Base-by-base conservation (phyloP, 2,329 filamentous ascomycete genomes). In the Grosmannia penicillata region DNA sequence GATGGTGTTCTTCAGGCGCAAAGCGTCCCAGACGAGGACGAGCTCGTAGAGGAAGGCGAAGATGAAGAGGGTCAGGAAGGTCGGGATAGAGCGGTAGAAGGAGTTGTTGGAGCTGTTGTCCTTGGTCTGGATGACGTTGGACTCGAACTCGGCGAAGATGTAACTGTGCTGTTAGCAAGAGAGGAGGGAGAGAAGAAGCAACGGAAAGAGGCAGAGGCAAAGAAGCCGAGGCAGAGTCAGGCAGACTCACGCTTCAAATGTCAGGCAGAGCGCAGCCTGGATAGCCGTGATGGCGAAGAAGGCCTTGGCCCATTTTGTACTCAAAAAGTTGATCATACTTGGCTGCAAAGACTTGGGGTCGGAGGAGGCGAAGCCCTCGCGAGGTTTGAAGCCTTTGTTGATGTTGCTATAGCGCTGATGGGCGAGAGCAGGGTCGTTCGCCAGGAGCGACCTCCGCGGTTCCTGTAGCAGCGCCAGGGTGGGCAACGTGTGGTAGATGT, bases 1-100 rank as follows among this genome's bases (percentile, higher is more conserved):
- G 66, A 98, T 98, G 10, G 91, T 98, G 62, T 98, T 98, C 60
- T 95, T 95, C 54, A 89, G 68, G 45, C 86, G 78, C 42, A 98
- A 68, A 14, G 89, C 91, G 64, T 98, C 91, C 71, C 86, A 96
- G 11, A 91, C 82, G 38, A 98, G 68, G 22, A 93, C 64, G 24
- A 96, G 63, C 54, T 94, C 78, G 62, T 96, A 98, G 41, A 98
- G 59, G 62, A 93, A 96, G 44, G 85, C 91, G 57, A 98, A 95
- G 57, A 95, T 94, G 66, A 96, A 94, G 33, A 98, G 75, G 19
- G 89, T 85, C 42, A 98, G 69, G 61, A 95, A 96, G 27, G 89
- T 96, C 21, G 91, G 89, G 46, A 98, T 94, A 1, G 87, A 78
- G 53, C 69, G 71, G 49, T 68, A 66, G 45, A 75, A 69, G 11